Evolutionary conservation across 2,329 filamentous ascomycete species (phyloP).

Genomic region (Trichoderma citrinoviride): DNA sequence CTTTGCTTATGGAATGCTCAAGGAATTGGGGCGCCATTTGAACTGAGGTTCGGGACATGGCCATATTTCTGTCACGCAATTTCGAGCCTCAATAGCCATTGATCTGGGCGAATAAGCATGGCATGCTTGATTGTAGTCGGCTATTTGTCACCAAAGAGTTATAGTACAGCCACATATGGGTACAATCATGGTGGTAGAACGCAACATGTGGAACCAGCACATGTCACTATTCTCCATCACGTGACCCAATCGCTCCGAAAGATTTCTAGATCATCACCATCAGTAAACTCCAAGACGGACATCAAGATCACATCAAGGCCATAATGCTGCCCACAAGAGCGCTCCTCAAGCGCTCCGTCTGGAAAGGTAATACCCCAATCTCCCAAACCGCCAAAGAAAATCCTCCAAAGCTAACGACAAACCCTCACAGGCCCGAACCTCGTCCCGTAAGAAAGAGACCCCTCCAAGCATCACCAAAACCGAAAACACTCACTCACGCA

Average conservation of each 20-base stretch:
- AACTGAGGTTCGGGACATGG: not conserved
- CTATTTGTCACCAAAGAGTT: too few relatives aligned
- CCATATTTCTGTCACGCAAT: not conserved
- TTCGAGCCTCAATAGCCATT: too few relatives aligned
- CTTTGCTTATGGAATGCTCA: not conserved
- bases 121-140: too few relatives aligned
- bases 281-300: not conserved
- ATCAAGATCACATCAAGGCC: constrained; percentile 3
- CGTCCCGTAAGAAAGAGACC: constrained; percentile 46
- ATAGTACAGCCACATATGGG: too few relatives aligned
- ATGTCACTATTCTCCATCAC: constrained; percentile 10
- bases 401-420: constrained; percentile 21
- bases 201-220: not conserved
- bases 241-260: constrained; percentile 9
- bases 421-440: constrained; percentile 47
- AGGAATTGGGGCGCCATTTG: not conserved
- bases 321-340: constrained; percentile 68
- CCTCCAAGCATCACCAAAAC: not conserved
- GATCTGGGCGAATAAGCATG: too few relatives aligned
- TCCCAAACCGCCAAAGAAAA: not conserved
- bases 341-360: constrained; percentile 73
- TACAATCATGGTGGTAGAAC: too few relatives aligned
- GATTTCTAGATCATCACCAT: constrained; percentile 13
- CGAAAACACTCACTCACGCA: not conserved
- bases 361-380: constrained; percentile 65